Conservation (phyloP, 108 stramenopile species). For the Craspedostauros australis region DNA sequence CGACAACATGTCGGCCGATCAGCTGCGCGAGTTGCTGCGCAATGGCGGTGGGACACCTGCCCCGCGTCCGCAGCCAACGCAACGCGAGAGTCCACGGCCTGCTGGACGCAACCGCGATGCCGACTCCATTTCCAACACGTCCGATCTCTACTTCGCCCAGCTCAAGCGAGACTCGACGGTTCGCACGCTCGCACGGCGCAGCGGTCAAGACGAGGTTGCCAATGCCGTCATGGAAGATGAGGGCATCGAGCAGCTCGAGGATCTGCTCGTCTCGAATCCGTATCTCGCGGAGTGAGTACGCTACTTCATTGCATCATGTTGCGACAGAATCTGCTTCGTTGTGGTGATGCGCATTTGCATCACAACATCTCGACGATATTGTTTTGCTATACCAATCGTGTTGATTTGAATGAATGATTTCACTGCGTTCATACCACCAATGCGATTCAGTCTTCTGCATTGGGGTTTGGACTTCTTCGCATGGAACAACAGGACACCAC, state of each 20-base stretch:
- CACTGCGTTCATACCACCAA: no score
- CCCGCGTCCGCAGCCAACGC: slow-evolving; percentile 10
- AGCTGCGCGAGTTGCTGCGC: slow-evolving; percentile 48
- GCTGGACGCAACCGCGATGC: slow-evolving; percentile 60
- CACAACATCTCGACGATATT: neutral
- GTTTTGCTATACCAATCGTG: neutral
- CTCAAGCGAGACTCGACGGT: slow-evolving; percentile 78
- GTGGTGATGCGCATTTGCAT: neutral
- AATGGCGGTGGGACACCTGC: slow-evolving; percentile 13
- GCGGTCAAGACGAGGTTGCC: slow-evolving; percentile 52
- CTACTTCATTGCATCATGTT: neutral
- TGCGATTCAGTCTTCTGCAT: no score
- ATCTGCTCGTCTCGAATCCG: slow-evolving; percentile 51
- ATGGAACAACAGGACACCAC: no score
- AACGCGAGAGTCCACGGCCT: slow-evolving; percentile 20
- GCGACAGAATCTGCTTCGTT: neutral
- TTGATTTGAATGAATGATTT: no score
- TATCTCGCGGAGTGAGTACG: slow-evolving; percentile 40
- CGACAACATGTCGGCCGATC: slow-evolving; percentile 30
- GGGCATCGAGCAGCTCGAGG: slow-evolving; percentile 36
- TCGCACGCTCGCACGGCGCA: slow-evolving; percentile 47
- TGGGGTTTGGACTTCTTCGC: no score
- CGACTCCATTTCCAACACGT: slow-evolving; percentile 65
- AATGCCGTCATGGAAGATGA: slow-evolving; percentile 64
- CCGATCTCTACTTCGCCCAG: slow-evolving; percentile 83